phyloP scores from a whole-genome alignment of 345 rosid species.

The Populus pruinosa region DNA sequence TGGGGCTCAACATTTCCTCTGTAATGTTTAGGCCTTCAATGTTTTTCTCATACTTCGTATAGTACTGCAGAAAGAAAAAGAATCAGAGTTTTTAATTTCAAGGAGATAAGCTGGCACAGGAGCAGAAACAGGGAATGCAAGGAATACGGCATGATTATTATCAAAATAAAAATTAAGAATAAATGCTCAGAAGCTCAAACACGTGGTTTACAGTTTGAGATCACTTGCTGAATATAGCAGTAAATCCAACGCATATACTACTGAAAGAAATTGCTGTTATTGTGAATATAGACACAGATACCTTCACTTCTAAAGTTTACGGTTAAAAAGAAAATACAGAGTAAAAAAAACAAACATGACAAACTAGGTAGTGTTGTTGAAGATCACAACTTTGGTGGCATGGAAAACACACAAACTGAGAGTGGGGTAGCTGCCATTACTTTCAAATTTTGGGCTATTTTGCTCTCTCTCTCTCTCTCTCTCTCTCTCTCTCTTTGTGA shows the following conservation, averaged over 20 bases:
- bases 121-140: background rate
- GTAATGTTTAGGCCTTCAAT: constrained; percentile 70
- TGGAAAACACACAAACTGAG: background rate
- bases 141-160: background rate
- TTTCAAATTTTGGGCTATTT: background rate
- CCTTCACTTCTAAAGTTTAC: background rate
- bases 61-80: constrained; percentile 36
- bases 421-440: background rate
- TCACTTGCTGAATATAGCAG: background rate
- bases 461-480: background rate
- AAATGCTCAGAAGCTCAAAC: background rate
- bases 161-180: background rate
- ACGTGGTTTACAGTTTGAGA: background rate
- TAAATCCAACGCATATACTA: background rate
- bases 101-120: too few relatives aligned
- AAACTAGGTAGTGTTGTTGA: background rate
- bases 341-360: background rate
- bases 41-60: constrained; percentile 45
- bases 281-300: background rate
- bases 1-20: constrained; percentile 73
- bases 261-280: background rate
- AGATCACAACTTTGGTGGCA: background rate
- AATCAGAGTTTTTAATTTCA: constrained; percentile 2
- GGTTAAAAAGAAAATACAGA: background rate
- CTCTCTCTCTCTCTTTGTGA: background rate